Conservation (phyloP, 1,139 yeast genomes). For the Magnusiomyces ingens region DNA sequence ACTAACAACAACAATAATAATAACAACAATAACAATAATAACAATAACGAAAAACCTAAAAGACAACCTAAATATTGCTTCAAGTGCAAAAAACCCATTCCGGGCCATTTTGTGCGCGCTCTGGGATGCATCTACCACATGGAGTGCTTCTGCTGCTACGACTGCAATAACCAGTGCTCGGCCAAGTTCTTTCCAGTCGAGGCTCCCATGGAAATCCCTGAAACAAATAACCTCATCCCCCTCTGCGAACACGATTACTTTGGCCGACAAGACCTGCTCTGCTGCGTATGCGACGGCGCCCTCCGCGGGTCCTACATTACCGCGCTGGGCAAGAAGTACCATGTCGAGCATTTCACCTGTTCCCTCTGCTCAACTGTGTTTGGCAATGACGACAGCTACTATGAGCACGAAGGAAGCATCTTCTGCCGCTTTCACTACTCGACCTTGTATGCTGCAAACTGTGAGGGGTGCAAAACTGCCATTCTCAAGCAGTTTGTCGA, state of each 20-base stretch:
- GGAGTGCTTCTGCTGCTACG: slow-evolving; percentile 78
- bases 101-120: slow-evolving; percentile 84
- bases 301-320: slow-evolving; percentile 90
- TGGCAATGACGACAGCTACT: slow-evolving; percentile 87
- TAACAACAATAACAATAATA: background rate
- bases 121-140: slow-evolving; percentile 74
- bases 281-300: slow-evolving; percentile 78
- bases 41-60: slow-evolving; percentile 9
- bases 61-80: slow-evolving; percentile 40
- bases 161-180: slow-evolving; percentile 72
- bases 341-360: slow-evolving; percentile 92
- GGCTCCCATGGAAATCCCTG: slow-evolving; percentile 21
- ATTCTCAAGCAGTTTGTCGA: slow-evolving; percentile 93
- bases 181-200: slow-evolving; percentile 60
- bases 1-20: background rate
- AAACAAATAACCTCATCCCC: slow-evolving; percentile 53
- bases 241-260: slow-evolving; percentile 93
- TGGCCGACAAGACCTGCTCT: slow-evolving; percentile 71
- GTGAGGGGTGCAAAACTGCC: slow-evolving; percentile 91
- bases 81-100: slow-evolving; percentile 58
- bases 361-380: slow-evolving; percentile 81
- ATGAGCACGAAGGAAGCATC: slow-evolving; percentile 76
- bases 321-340: slow-evolving; percentile 87
- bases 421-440: slow-evolving; percentile 93
- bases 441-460: slow-evolving; percentile 72